Base-by-base conservation (phyloP, 2,329 filamentous ascomycete species). In the Cladosporium cucumerinum region DNA sequence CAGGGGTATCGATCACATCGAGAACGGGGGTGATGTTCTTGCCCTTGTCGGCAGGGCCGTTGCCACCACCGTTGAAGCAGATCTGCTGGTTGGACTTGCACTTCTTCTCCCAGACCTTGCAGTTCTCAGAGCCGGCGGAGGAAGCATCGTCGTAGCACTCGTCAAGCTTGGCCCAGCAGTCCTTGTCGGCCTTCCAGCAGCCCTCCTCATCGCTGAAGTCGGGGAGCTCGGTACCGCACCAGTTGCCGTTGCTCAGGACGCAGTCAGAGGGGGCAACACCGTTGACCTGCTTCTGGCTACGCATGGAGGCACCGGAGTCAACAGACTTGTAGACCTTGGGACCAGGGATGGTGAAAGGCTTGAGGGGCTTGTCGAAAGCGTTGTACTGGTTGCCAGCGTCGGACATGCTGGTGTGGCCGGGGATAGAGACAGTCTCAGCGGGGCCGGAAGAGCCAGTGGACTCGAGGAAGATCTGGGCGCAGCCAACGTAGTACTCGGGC, bases 401-500 rank as follows among this genome's bases (percentile, higher is more conserved):
- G 55, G 78, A 78, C 16, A 80, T 76, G 60, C 82, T 75, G 62
- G 91, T 82, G 70, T 91, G 83, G 8, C 89, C 89, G 0, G 89
- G 89, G 66, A 92, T 92, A 61, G 80, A 82, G 65, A 89, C 87
- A 3, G 82, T 84, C 0, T 86, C 84, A 6, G 85, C 85, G 7
- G 85, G 78, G 36, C 65, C 74, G 0, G 85, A 77, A 58, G 79
- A 75, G 7, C 80, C 83, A 1, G 76, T 74, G 55, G 82, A 82
- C 32, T 85, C 72, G 57, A 93, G 76, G 72, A 85, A 89, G 68
- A 92, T 80, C 76, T 93, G 90, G 1, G 88, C 88, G 74, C 90
- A 93, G 60, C 88, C 87, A 60, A 85, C 79, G 74, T 90, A 93
- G 78, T 90, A 90, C 75, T 93, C 89, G n/a, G 90, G 86, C n/a